Evolutionary conservation across 192 early-diverging fungal genomes (phyloP), one percentile per base, ranked within the genome.

Genomic region (Funneliformis mosseae): DNA sequence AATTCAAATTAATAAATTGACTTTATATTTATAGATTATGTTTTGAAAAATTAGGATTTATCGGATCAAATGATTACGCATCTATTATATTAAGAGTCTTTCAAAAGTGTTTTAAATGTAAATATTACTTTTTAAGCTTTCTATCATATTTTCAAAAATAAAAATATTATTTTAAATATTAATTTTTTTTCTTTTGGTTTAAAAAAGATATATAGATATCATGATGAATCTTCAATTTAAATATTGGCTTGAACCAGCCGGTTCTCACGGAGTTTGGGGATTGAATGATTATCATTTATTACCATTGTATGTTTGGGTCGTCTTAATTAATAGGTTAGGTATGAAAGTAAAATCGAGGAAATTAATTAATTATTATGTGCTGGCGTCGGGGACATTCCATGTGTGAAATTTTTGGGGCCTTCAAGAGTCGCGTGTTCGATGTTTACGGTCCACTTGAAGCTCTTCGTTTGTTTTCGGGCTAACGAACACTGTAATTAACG

Each of bases 251-350:
- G 98, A 99, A 81, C 98, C 98, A 14, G 98, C 98, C 41, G 98
- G 98, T 10, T 94, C 92, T 14, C 98, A 99, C 77, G 98, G 98
- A 72, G 98, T 99, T n/a, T 99, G 98, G 98, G 98, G 98, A 4
- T 88, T 99, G 59, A 97, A 99, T 80, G 98, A 99, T 83, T 98
- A 96, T 84, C 97, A 99, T 76, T 98, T 98, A 79, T 83, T 99
- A 83, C 96, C 98, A 8, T 99, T 97, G n/a, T 83, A 60, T 96
- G 69, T 99, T 97, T 89, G 97, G 97, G 6, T 87, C 94, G 14
- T 91, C 93, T 14, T 96, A 98, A 83, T 87, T 98, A 43, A 84
- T 90, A 69, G 91, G 91, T 92, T n/a, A n/a, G n/a, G n/a, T n/a
- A n/a, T n/a, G n/a, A n/a, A n/a, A n/a, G n/a, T n/a, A n/a, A n/a